phyloP scores from a whole-genome alignment of 345 rosid genomes.

The Heritiera littoralis region DNA sequence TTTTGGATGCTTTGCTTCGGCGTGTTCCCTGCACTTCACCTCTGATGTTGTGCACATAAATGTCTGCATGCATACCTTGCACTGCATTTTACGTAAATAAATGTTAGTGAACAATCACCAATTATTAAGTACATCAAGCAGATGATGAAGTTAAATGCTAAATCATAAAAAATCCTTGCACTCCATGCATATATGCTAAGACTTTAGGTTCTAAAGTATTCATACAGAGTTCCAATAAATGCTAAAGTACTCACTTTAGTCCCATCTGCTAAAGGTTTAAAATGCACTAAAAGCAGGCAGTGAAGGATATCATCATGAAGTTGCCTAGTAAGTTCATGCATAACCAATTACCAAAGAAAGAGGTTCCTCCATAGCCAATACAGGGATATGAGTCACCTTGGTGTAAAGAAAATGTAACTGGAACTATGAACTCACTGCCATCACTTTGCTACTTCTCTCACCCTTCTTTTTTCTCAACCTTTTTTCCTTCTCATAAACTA shows the following conservation, averaged over 20 bases:
- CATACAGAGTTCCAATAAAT: not conserved
- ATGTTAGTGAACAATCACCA: too few relatives aligned
- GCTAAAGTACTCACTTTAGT: not conserved
- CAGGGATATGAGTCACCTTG: not conserved
- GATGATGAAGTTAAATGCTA: not conserved
- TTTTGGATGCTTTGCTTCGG: slow-evolving; percentile 64
- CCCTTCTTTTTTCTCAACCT: not conserved
- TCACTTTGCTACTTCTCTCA: not conserved
- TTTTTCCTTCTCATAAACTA: not conserved
- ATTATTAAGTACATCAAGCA: not conserved
- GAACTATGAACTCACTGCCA: not conserved
- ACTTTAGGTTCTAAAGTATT: not conserved
- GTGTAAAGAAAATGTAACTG: too few relatives aligned
- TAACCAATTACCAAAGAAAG: not conserved
- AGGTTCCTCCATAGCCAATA: not conserved
- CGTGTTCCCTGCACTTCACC: slow-evolving; percentile 68
- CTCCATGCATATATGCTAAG: not conserved
- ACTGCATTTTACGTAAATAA: slow-evolving; percentile 38
- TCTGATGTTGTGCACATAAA: slow-evolving; percentile 67
- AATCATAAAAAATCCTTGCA: not conserved
- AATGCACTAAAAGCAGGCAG: not conserved
- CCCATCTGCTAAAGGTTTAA: not conserved
- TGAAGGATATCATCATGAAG: not conserved
- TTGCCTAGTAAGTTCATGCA: not conserved
- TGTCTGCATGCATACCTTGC: slow-evolving; percentile 73